Conservation (phyloP, 192 early-diverging fungal species). For the Gonapodya sp. region DNA sequence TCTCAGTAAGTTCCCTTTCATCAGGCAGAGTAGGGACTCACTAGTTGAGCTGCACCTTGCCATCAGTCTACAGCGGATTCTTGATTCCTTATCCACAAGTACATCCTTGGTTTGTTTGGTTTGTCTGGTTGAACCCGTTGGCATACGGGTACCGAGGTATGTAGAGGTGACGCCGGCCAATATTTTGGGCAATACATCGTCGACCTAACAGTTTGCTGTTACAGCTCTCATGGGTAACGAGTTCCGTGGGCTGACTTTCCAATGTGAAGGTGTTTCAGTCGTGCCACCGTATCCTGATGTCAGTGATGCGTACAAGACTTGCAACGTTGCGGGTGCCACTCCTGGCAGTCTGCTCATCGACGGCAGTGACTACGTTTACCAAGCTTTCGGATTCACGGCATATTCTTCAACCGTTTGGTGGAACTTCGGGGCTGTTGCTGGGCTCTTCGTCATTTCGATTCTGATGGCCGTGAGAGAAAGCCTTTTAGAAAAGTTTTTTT, state of each 20-base stretch:
- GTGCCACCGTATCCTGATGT: background rate
- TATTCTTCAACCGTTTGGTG: constrained; percentile 18
- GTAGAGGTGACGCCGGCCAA: too few relatives aligned
- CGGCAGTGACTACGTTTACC: background rate
- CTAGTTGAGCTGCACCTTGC: background rate
- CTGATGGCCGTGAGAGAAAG: too few relatives aligned
- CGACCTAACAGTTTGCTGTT: too few relatives aligned
- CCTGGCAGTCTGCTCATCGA: background rate
- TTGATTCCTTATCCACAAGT: constrained; percentile 46
- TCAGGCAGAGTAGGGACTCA: background rate
- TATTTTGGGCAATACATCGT: too few relatives aligned
- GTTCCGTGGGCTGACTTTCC: constrained; percentile 32
- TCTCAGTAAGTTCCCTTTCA: background rate
- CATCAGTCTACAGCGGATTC: constrained; percentile 48
- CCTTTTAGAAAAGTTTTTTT: too few relatives aligned
- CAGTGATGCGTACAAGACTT: background rate
- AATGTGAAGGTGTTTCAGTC: background rate
- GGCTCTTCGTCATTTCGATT: too few relatives aligned
- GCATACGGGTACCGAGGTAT: constrained; percentile 42
- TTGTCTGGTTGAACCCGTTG: constrained; percentile 48
- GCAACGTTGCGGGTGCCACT: background rate
- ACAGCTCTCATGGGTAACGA: constrained; percentile 43
- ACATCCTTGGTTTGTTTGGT: constrained; percentile 52
- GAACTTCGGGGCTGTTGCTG: constrained; percentile 24
- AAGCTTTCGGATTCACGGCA: background rate